Evolutionary conservation across 2,329 filamentous ascomycete species (phyloP).

Genomic region (Fusarium duplospermum): DNA sequence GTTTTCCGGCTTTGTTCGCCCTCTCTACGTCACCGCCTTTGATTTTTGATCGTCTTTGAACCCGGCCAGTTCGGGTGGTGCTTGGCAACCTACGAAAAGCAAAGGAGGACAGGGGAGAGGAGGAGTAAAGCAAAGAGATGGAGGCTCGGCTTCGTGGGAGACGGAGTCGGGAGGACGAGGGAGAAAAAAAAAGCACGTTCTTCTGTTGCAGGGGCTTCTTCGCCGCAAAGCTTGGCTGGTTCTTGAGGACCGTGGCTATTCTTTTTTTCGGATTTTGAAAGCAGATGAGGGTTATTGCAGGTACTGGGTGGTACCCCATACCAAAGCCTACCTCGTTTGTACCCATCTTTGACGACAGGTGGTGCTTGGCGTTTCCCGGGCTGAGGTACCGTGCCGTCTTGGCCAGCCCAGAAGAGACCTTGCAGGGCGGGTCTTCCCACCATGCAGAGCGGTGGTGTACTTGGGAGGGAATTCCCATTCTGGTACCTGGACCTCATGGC

Average conservation of each 20-base stretch:
- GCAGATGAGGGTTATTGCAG: constrained; percentile 11
- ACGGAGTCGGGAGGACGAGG: neutral
- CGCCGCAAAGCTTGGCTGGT: constrained; percentile 32
- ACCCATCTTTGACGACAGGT: constrained; percentile 28
- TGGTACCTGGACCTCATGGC: constrained; percentile 35
- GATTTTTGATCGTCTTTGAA: neutral
- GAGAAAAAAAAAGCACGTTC: constrained; percentile 16
- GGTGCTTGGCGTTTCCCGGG: constrained; percentile 16
- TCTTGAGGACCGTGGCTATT: constrained; percentile 5
- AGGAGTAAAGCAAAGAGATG: constrained; percentile 4
- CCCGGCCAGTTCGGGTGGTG: neutral
- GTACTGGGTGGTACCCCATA: constrained; percentile 33
- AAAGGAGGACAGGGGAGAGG: neutral
- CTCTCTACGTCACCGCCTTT: constrained; percentile 32
- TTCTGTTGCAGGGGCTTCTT: constrained; percentile 16
- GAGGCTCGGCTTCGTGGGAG: neutral
- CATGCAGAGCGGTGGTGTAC: constrained; percentile 5
- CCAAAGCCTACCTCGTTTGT: constrained; percentile 24
- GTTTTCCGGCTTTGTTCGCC: constrained; percentile 18
- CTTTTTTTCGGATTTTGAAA: constrained; percentile 11
- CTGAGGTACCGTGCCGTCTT: constrained; percentile 33
- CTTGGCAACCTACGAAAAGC: neutral
- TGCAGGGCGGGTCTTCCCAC: constrained; percentile 14
- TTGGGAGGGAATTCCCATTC: constrained; percentile 18
- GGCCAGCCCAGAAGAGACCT: constrained; percentile 25